Base-by-base conservation (phyloP, 495 filamentous ascomycete genomes). In the Xylaria venustula region DNA sequence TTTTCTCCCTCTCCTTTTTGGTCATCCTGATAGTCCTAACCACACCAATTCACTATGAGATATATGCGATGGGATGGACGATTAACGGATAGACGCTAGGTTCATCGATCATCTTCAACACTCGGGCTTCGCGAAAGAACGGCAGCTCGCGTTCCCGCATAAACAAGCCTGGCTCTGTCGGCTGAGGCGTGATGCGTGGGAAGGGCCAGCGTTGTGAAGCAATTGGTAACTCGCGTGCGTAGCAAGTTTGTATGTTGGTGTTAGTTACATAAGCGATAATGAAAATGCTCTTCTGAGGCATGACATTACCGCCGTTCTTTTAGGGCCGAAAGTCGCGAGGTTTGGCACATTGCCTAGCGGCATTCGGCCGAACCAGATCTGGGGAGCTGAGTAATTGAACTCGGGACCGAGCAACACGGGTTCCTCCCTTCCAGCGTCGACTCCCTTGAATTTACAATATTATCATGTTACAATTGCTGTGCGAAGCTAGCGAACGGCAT, bases 131-230 rank as follows among this genome's bases (percentile, higher is more conserved):
- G 85, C 88, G 54, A 96, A 94, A 70, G 91, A 98, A 72, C 87
- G 84, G 53, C 90, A 97, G 70, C 81, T 98, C 40, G 83, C 85
- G 14, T 94, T 98, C 66, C 89, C 93, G 17, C 92, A 98, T 71
- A 98, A 98, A 74, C 92, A 95, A 71, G 84, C 91, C 2, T 93
- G 92, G 64, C 80, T 96, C 63, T 89, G 96, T 79, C 89, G 88
- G 71, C 83, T 96, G 47, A 81, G 83, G 66, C 79, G 94, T 60
- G 93, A 97, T 60, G 83, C 77, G 23, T 98, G 93, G 90, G 84
- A 90, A 51, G 86, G 85, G 2, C 94, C 93, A n/a, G 83, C 77
- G 26, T 67, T 91, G 47, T 95, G 50, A 54, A 19, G 23, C 3
- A 25, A 15, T 51, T 36, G 15, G 36, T 19, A 14, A 5, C 15